These are phyloP conservation scores for Lactarius quietus DNA, from an alignment of 768 basidiomycete genomes.

Conservation along the genomic window DNA sequence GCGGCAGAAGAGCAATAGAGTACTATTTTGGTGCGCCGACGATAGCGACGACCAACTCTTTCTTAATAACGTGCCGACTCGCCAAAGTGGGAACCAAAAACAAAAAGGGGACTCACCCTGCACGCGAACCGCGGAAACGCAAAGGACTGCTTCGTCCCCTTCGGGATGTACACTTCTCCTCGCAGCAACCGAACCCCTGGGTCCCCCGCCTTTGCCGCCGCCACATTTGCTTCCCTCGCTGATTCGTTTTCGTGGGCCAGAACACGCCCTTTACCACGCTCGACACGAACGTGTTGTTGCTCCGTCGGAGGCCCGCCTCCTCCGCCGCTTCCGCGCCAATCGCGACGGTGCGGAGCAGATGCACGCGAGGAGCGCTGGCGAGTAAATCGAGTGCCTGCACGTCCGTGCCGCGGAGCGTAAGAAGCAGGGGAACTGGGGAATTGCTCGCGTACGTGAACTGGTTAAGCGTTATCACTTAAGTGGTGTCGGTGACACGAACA, in stretches of 20 bases:
- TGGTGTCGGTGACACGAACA: too few species aligned
- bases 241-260: constrained; percentile 42
- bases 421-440: constrained; percentile 46
- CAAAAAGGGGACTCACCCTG: constrained; percentile 40
- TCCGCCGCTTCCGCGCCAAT: constrained; percentile 35
- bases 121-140: constrained; percentile 46
- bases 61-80: background rate
- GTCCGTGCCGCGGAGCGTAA: constrained; percentile 46
- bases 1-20: constrained; percentile 41
- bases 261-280: constrained; percentile 44
- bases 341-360: constrained; percentile 45
- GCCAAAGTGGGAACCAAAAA: background rate
- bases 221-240: background rate
- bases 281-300: constrained; percentile 46
- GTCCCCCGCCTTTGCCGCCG: background rate
- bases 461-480: background rate
- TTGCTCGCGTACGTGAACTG: constrained; percentile 52
- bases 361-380: constrained; percentile 39
- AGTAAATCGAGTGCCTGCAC: constrained; percentile 50
- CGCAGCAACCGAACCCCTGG: constrained; percentile 38
- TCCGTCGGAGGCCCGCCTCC: constrained; percentile 33
- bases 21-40: constrained; percentile 36
- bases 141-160: constrained; percentile 42
- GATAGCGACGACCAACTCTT: background rate
- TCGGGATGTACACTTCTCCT: constrained; percentile 52